Conservation (phyloP, 2,329 filamentous ascomycete species). For the Epichloe sp. region DNA sequence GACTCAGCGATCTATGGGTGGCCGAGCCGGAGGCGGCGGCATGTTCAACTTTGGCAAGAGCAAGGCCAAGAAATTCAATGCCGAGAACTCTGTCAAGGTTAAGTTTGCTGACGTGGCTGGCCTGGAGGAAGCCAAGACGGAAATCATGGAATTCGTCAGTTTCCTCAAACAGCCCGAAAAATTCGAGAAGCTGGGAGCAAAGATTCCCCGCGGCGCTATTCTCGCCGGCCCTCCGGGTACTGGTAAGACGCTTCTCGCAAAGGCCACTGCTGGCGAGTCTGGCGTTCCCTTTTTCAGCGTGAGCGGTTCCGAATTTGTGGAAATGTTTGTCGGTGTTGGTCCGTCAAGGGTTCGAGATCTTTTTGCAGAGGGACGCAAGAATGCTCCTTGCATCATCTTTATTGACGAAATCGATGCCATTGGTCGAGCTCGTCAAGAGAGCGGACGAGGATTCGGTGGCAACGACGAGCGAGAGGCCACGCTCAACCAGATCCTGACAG, state of each 20-base stretch:
- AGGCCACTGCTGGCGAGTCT: constrained; percentile 94
- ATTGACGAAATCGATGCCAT: constrained; percentile 99
- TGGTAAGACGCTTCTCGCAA: constrained; percentile 93
- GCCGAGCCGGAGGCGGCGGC: constrained; percentile 52
- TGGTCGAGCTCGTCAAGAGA: constrained; percentile 75
- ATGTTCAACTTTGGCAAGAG: constrained; percentile 96
- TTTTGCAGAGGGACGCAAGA: constrained; percentile 89
- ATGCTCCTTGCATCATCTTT: constrained; percentile 96
- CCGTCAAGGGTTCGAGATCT: constrained; percentile 89
- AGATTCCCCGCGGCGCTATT: constrained; percentile 94
- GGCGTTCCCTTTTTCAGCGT: constrained; percentile 97
- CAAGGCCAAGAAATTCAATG: constrained; percentile 92
- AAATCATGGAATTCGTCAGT: constrained; percentile 99
- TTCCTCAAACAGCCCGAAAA: constrained; percentile 89
- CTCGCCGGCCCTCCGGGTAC: constrained; percentile 95
- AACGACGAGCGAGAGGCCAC: constrained; percentile 97
- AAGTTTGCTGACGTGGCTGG: constrained; percentile 96
- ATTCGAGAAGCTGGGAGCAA: constrained; percentile 88
- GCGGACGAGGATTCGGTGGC: constrained; percentile 59
- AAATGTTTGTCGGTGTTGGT: constrained; percentile 99
- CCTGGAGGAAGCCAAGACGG: constrained; percentile 94
- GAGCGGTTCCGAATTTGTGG: constrained; percentile 95
- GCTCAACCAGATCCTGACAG: constrained; percentile 93
- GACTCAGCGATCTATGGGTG: constrained; percentile 61
- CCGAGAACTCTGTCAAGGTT: constrained; percentile 90